Evolutionary conservation across 352 stramenopile genomes (phyloP), one percentile per base, ranked within the genome.

Genomic region (Pythium brassicae): DNA sequence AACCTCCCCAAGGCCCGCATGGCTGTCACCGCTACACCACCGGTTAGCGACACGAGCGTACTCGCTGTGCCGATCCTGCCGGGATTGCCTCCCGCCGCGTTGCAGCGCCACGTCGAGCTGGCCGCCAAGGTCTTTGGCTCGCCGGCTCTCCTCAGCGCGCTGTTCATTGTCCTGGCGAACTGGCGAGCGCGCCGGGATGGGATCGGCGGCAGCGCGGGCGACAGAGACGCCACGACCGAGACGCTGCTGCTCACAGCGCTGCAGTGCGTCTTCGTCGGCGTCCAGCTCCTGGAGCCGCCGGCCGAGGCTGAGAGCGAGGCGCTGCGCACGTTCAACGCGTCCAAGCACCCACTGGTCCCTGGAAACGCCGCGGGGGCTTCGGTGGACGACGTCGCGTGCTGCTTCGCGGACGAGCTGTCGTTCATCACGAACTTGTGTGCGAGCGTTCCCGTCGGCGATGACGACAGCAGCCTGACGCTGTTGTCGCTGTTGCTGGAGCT

Each of bases 161-260:
- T 86, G 34, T 71, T 78, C 6, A 55, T 75, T 15, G 58, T 86
- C 42, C 65, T 86, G 47, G 50, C 69, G 14, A 83, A 80, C 37
- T 73, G 66, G 56, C 73, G 61, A 37, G 32, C 32, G 40, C 49
- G 29, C 11, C 53, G 37, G 46, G 43, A 50, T 14, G 58, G 61
- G 25, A 19, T 32, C 22, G 8, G 32, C 9, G 32, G 32, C 26
- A 26, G 14, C 37, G 63, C 47, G 25, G 53, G 35, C 10, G 34
- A 19, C 20, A 59, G 17, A 4, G 54, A 42, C 6, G 58, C 27
- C 9, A 60, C 66, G 19, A 85, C 62, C 32, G 79, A 87, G n/a
- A 87, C 71, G 26, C 39, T 90, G 20, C 34, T 90, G 23, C 63
- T 90, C n/a, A 66, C 64, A 32, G 74, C 66, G 19, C 54, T 90